phyloP scores from a whole-genome alignment of 2,329 filamentous ascomycete genomes.

The Neonectria hederae region DNA sequence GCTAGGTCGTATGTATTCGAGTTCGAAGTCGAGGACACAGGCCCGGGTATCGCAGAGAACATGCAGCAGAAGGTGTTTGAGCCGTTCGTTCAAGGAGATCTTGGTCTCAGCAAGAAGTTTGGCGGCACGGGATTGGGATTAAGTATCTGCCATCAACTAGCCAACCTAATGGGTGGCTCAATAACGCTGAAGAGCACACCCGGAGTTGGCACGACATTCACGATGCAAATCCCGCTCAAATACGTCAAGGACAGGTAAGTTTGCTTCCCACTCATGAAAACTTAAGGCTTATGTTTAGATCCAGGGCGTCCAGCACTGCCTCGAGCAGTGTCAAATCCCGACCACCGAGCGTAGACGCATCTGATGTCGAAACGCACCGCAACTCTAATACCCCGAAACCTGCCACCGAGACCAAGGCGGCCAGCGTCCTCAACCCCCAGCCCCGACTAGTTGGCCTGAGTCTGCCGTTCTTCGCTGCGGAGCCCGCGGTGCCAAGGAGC shows the following conservation, averaged over 20 bases:
- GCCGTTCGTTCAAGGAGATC: conserved; percentile 92
- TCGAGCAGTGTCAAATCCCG: conserved; percentile 64
- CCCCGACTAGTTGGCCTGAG: conserved; percentile 85
- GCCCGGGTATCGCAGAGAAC: conserved; percentile 82
- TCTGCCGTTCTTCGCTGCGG: conserved; percentile 78
- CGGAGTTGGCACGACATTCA: conserved; percentile 82
- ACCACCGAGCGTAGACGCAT: conserved; percentile 56
- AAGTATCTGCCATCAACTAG: conserved; percentile 89
- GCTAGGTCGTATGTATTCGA: conserved; percentile 79
- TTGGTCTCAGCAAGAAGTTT: conserved; percentile 88
- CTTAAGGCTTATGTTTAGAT: conserved; percentile 29
- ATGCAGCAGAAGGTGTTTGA: conserved; percentile 89
- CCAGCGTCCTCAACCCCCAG: conserved; percentile 67
- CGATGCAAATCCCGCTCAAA: conserved; percentile 81
- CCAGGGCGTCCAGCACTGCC: conserved; percentile 62
- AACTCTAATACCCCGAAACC: conserved; percentile 40
- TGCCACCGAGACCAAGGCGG: conserved; percentile 44
- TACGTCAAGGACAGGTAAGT: conserved; percentile 71
- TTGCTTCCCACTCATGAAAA: no score
- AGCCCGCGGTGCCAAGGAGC: conserved; percentile 46
- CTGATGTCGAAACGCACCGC: conserved; percentile 50
- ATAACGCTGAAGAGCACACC: conserved; percentile 77
- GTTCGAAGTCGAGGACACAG: conserved; percentile 89
- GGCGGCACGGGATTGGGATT: conserved; percentile 89
- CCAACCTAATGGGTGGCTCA: conserved; percentile 81